A percentile compares a stretch with the other conserved stretches of the same genome.
Evolutionary conservation across 768 basidiomycete species (phyloP).

Genomic region (Asterophora lycoperdoides): DNA sequence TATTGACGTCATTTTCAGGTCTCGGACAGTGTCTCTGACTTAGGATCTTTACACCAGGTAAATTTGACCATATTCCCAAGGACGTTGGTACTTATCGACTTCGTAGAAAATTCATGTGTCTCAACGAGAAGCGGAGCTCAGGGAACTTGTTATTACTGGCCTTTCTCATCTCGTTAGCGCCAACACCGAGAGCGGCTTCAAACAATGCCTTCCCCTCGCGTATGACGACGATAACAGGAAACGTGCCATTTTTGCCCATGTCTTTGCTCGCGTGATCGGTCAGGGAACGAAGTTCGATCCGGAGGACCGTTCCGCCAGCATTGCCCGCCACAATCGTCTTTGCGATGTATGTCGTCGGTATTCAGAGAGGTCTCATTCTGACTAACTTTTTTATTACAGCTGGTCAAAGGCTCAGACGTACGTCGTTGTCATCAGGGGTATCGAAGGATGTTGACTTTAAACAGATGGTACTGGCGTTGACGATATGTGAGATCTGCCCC

Average conservation of each 20-base stretch:
- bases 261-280: slow-evolving; percentile 76
- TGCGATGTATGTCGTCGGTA: slow-evolving; percentile 45
- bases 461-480: slow-evolving; percentile 75
- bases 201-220: slow-evolving; percentile 78
- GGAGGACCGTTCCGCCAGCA: slow-evolving; percentile 45
- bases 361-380: neutral
- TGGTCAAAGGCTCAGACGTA: slow-evolving; percentile 73
- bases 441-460: slow-evolving; percentile 3
- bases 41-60: slow-evolving; percentile 45
- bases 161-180: slow-evolving; percentile 77
- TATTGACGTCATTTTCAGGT: slow-evolving; percentile 26
- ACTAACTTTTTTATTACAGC: slow-evolving; percentile 30
- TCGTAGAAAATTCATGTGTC: slow-evolving; percentile 39
- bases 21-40: slow-evolving; percentile 48
- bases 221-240: slow-evolving; percentile 69
- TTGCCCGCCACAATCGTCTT: slow-evolving; percentile 47
- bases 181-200: slow-evolving; percentile 85
- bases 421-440: slow-evolving; percentile 18
- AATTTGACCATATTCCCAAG: neutral
- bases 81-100: slow-evolving; percentile 22
- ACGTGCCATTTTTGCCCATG: slow-evolving; percentile 77
- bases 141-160: slow-evolving; percentile 74
- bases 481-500: slow-evolving; percentile 86
- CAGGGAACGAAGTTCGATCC: slow-evolving; percentile 77
- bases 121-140: slow-evolving; percentile 56